Evolutionary conservation across 2,329 filamentous ascomycete genomes (phyloP), one percentile per base, ranked within the genome.

Genomic region (Beauveria varroae): DNA sequence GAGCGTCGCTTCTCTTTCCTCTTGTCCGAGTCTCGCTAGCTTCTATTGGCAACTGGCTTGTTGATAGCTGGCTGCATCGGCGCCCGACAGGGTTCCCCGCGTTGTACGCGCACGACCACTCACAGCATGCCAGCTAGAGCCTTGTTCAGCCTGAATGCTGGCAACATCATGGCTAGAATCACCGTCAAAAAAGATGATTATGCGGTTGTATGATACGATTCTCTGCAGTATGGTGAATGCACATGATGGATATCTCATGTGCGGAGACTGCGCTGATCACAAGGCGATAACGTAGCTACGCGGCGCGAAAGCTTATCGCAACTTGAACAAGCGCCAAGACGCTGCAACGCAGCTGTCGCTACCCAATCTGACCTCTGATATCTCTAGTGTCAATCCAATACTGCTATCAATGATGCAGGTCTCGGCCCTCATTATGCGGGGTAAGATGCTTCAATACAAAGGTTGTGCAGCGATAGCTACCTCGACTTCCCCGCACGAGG

Each of bases 31-130:
- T 14, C 18, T 30, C 7, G 28, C 37, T 41, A 26, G 50, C 50
- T 24, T 52, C 28, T 37, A 8, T 50, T 28, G 18, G 28, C 28
- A 37, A 22, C 28, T 4, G 14, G 9, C 10, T 34, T 14, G 49
- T 9, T 51, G 30, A 20, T 54, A 6, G 4, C 16, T 4, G 24
- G 34, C 40, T 34, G n/a, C 50, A 40, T 52, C 30, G n/a, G 18
- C 41, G 7, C 18, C 26, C n/a, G 54, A 47, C 54, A 57, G 28
- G 54, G 54, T 57, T 57, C 54, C 54, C 54, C 54, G 54, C 54
- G 54, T 40, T 52, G 24, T 37, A 20, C 12, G 12, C 10, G 30
- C 26, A 37, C 53, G 0, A 28, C 41, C 53, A 47, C 53, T 37
- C 46, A 47, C 24, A 44, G 14, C 20, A 18, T 24, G 50, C 40